A percentile compares a stretch with the other conserved stretches of the same genome.
phyloP scores from a whole-genome alignment of 495 filamentous ascomycete genomes.

The Aspergillus nanangensis region DNA sequence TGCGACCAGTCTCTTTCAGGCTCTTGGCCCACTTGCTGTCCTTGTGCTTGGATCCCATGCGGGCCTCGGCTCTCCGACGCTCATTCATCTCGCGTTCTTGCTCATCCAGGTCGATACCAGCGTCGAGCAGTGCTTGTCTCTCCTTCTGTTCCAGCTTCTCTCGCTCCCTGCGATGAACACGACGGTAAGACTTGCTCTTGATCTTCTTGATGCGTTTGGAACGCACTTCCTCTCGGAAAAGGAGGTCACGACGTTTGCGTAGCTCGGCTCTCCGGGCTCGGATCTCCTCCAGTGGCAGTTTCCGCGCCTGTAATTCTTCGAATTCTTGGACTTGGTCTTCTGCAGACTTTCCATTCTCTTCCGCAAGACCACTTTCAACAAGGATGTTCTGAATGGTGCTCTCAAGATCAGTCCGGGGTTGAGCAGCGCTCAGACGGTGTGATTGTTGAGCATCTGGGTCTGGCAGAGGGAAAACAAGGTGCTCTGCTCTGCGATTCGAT shows the following conservation, averaged over 20 bases:
- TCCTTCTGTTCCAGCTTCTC: conserved; percentile 69
- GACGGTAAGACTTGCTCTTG: conserved; percentile 89
- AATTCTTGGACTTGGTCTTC: conserved; percentile 64
- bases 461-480: conserved; percentile 82
- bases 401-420: conserved; percentile 77
- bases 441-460: conserved; percentile 56
- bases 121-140: conserved; percentile 59
- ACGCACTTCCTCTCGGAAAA: conserved; percentile 86
- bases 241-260: conserved; percentile 72
- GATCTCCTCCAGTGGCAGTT: conserved; percentile 65
- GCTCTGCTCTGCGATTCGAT: conserved; percentile 85
- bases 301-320: conserved; percentile 64
- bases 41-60: conserved; percentile 83
- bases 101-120: conserved; percentile 66
- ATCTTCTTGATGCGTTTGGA: conserved; percentile 96
- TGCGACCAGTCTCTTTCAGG: conserved; percentile 71
- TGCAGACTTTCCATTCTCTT: conserved; percentile 50
- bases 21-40: conserved; percentile 96
- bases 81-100: conserved; percentile 77
- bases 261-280: conserved; percentile 70
- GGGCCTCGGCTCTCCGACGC: conserved; percentile 73
- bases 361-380: conserved; percentile 75
- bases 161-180: conserved; percentile 84
- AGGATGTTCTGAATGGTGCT: conserved; percentile 79
- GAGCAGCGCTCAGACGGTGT: conserved; percentile 40